A percentile compares a stretch with the other conserved stretches of the same genome.
These are phyloP conservation scores for Colletotrichum melonis DNA, from an alignment of 2,329 filamentous ascomycete species.

Conservation along the genomic window DNA sequence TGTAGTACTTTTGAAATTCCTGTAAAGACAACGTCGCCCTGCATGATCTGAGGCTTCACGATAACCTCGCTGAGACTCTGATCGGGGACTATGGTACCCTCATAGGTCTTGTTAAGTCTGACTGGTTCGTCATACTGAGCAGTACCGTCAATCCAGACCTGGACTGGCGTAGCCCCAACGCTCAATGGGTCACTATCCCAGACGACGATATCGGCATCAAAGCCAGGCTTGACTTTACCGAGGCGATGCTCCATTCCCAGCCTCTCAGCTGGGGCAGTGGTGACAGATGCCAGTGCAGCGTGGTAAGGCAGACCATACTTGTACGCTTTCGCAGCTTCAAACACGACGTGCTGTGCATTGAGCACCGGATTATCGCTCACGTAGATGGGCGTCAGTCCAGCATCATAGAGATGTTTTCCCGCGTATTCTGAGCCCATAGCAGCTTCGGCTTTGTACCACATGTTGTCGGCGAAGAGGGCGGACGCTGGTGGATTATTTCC, in stretches of 20 bases:
- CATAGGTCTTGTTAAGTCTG: slow-evolving; percentile 62
- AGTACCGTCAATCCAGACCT: slow-evolving; percentile 73
- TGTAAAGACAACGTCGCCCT: slow-evolving; percentile 61
- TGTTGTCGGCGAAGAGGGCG: slow-evolving; percentile 78
- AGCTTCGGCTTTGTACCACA: slow-evolving; percentile 78
- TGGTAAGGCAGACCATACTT: slow-evolving; percentile 72
- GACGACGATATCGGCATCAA: slow-evolving; percentile 70
- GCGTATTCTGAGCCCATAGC: slow-evolving; percentile 74
- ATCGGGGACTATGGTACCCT: slow-evolving; percentile 51
- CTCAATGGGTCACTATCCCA: slow-evolving; percentile 74
- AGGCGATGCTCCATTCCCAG: slow-evolving; percentile 67
- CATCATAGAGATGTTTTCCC: slow-evolving; percentile 73
- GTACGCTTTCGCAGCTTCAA: slow-evolving; percentile 71
- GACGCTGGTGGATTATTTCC: slow-evolving; percentile 63
- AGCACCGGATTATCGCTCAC: slow-evolving; percentile 78
- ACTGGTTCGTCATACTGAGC: slow-evolving; percentile 67
- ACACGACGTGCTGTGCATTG: slow-evolving; percentile 76
- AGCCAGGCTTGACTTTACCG: slow-evolving; percentile 71
- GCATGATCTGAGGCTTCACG: slow-evolving; percentile 50
- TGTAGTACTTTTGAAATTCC: slow-evolving; percentile 65
- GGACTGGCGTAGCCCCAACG: slow-evolving; percentile 67
- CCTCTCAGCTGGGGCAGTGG: slow-evolving; percentile 67
- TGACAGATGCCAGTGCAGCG: slow-evolving; percentile 68
- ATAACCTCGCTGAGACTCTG: slow-evolving; percentile 51
- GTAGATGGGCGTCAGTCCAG: slow-evolving; percentile 73